Evolutionary conservation across 2,329 filamentous ascomycete species (phyloP).

Genomic region (Botrytis fabae): DNA sequence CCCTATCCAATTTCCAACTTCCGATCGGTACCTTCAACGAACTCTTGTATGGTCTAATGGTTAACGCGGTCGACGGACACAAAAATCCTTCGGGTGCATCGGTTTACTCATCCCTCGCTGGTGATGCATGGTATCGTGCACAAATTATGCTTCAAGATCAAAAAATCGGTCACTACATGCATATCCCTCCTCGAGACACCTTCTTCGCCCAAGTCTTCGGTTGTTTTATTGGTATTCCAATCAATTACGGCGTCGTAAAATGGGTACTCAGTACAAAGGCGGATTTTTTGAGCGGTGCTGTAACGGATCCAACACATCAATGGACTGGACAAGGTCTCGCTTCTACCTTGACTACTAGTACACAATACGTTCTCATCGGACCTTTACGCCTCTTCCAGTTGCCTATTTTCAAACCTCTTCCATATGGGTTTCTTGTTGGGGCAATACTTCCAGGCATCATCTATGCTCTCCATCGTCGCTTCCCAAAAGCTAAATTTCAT

Average conservation of each 20-base stretch:
- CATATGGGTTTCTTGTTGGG: conserved; percentile 55
- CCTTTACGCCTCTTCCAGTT: conserved; percentile 52
- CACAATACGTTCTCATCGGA: conserved; percentile 61
- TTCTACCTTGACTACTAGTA: conserved; percentile 53
- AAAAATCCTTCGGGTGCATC: conserved; percentile 60
- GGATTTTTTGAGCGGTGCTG: conserved; percentile 53
- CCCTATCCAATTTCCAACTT: conserved; percentile 55
- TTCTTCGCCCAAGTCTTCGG: conserved; percentile 64
- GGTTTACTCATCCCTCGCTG: conserved; percentile 58
- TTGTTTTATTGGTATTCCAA: conserved; percentile 57
- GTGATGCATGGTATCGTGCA: conserved; percentile 61
- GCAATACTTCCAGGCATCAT: conserved; percentile 49
- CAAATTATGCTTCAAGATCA: conserved; percentile 61
- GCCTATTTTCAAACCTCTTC: conserved; percentile 50
- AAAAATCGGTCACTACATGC: conserved; percentile 66
- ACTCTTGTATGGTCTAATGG: conserved; percentile 60
- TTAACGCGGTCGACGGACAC: conserved; percentile 51
- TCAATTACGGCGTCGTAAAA: conserved; percentile 61
- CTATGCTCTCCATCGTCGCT: conserved; percentile 52
- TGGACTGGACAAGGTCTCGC: conserved; percentile 60
- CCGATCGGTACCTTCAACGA: conserved; percentile 61
- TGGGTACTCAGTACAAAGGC: conserved; percentile 60
- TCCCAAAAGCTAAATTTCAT: conserved; percentile 53
- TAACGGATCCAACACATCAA: conserved; percentile 56
- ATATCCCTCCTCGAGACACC: conserved; percentile 57